Base-by-base conservation (phyloP, 352 stramenopile genomes). In the Phytophthora pistaciae region DNA sequence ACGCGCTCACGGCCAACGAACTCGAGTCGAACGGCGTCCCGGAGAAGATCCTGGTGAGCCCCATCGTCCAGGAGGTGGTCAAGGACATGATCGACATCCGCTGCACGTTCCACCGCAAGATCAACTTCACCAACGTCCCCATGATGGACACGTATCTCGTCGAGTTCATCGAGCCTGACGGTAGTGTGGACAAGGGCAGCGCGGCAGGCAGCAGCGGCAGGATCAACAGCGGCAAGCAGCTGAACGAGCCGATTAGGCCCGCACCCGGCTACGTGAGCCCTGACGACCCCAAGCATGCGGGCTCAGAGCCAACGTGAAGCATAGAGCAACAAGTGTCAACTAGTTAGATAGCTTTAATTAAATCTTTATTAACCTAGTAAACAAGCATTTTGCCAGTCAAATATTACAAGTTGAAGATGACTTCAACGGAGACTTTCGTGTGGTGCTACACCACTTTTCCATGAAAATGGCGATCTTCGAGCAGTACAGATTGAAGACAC, bases 81-180 rank as follows among this genome's bases (percentile, higher is more conserved):
- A 88, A 90, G 52, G 86, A 87, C n/a, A 95, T 95, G 87, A 78
- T 84, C 6, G 89, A 96, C 68, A 91, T 96, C 54, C 77, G 81
- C 31, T 96, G 88, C 60, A 93, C 84, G 50, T 92, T 93, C 60
- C 79, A 96, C 72, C 90, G 91, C 69, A 91, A 90, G 70, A 86
- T 83, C 59, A 90, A 80, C 49, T 95, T 95, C 60, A 96, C 89
- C 21, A 93, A 93, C 66, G 75, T 93, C 66, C 72, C 77, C 49
- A 87, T 91, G 70, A 94, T 96, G 86, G 85, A 93, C 71, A 96
- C 87, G 50, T 95, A 93, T 63, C 68, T 96, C 10, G 85, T 94
- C 20, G 87, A 96, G 31, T 93, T 94, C 46, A 71, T 94, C 23
- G 85, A 94, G 33, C 68, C 80, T 0, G 72, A 79, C 18, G 64